Percentiles rank a stretch among this genome's conserved stretches.
These are phyloP conservation scores for Asterella californica DNA, from an alignment of 225 moss, liverwort and hornwort genomes.

Conservation along the genomic window DNA sequence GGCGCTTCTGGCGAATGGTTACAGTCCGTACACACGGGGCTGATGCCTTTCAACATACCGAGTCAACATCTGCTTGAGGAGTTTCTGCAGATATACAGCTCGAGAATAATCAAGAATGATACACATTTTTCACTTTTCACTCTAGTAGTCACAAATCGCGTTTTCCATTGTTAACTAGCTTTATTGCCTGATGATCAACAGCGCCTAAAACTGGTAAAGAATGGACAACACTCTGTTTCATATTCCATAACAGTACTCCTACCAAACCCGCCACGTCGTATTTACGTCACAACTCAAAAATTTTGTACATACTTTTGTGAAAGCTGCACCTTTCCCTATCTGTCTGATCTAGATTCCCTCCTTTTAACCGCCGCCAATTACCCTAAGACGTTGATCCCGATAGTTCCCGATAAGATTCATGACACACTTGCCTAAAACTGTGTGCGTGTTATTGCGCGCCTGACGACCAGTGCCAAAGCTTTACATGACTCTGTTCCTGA, in stretches of 20 bases:
- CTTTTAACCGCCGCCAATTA: background rate
- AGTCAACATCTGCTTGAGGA: background rate
- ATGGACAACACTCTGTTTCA: background rate
- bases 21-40: no score
- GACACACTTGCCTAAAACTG: background rate
- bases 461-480: conserved; percentile 42
- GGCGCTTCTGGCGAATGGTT: no score
- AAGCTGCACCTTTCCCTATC: background rate
- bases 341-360: background rate
- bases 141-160: no score
- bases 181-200: background rate
- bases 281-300: conserved; percentile 21
- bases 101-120: background rate
- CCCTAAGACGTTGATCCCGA: background rate
- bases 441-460: conserved; percentile 15
- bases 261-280: background rate
- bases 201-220: background rate
- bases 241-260: no score
- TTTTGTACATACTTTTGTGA: conserved; percentile 26
- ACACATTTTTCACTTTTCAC: background rate
- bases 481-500: conserved; percentile 13
- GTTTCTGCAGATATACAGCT: background rate
- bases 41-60: no score
- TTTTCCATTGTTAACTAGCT: background rate
- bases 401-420: background rate